Evolutionary conservation across 371 early-diverging fungal species (phyloP).

Genomic region (Blastocladiella emersonii): DNA sequence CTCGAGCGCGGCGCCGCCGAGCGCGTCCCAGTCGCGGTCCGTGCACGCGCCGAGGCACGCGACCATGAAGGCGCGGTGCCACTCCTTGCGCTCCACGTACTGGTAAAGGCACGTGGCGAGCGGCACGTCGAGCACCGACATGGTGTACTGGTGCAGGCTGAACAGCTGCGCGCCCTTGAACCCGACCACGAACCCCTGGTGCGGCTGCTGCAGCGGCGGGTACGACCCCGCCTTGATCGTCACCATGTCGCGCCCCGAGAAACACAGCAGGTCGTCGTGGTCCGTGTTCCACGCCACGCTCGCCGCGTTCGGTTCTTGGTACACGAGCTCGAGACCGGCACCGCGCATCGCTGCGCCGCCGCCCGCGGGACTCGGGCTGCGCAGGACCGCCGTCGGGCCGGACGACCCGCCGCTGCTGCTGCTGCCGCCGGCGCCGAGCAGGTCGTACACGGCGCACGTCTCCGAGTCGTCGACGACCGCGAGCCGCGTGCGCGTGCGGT

Average conservation of each 20-base stretch:
- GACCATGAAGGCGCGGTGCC: constrained; percentile 20
- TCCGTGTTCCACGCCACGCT: constrained; percentile 38
- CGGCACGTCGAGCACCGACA: constrained; percentile 31
- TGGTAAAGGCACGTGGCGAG: constrained; percentile 27
- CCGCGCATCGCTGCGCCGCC: constrained; percentile 5
- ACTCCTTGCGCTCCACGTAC: constrained; percentile 28
- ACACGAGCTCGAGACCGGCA: constrained; percentile 28
- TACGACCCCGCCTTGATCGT: constrained; percentile 30
- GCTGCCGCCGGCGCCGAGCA: background rate
- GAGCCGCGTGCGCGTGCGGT: constrained; percentile 20
- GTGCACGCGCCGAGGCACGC: constrained; percentile 29
- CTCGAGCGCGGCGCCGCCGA: constrained; percentile 28
- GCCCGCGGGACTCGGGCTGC: too few species aligned
- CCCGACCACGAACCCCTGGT: constrained; percentile 38
- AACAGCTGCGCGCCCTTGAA: constrained; percentile 34
- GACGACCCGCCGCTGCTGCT: background rate
- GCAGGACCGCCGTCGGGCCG: background rate
- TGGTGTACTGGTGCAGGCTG: constrained; percentile 25
- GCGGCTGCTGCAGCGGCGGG: constrained; percentile 25
- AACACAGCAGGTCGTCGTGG: constrained; percentile 32
- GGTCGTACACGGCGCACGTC: constrained; percentile 24
- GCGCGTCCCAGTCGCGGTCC: constrained; percentile 29
- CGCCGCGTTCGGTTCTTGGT: constrained; percentile 32
- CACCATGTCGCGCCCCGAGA: constrained; percentile 25
- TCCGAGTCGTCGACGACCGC: constrained; percentile 37